Evolutionary conservation across 140 eudicot species (phyloP), one percentile per base, ranked within the genome.

Genomic region (Ambrosia hybrid): DNA sequence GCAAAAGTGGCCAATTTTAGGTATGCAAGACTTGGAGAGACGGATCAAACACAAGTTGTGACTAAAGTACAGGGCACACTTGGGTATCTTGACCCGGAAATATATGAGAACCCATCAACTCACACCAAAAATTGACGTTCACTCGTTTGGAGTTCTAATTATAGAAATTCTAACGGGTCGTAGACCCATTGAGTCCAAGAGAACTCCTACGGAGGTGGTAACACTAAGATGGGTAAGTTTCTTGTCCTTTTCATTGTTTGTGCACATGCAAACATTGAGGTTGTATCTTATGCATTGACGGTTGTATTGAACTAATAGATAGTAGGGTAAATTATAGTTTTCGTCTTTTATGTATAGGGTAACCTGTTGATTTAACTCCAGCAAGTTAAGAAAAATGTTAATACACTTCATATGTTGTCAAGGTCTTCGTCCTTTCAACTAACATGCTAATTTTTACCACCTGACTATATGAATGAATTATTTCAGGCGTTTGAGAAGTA

Each of bases 1-100:
- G 97, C 96, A 61, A 93, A 90, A 78, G 97, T 93, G 56, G 96
- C 99, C 2, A 97, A 93, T 77, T 93, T 93, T 71, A 95, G 99
- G 53, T 90, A 85, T 72, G 99, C 99, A 5, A 93, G 84, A 76
- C 81, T 84, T 13, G 97, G 91, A 38, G 91, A 87, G 36, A 52
- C 72, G 57, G 97, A 93, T 57, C 85, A 79, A 68, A 84, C 99
- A 15, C 91, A 93, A 21, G 85, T 93, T 17, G 81, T 86, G 9
- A 93, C 99, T 65, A 84, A 88, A 85, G 96, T 93, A 33, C 88
- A 86, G 73, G 98, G 99, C 61, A 90, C 99, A 63, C 96, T 87
- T 1, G 99, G 99, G 76, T 93, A 93, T 79, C 96, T 93, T 77
- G 99, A 93, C 80, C 97, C 97, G 0, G 97, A n/a, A 93, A 79